Percentiles rank a stretch among this genome's conserved stretches.
Conservation (phyloP, 805 yeast genomes). For the Candida ovalis region DNA sequence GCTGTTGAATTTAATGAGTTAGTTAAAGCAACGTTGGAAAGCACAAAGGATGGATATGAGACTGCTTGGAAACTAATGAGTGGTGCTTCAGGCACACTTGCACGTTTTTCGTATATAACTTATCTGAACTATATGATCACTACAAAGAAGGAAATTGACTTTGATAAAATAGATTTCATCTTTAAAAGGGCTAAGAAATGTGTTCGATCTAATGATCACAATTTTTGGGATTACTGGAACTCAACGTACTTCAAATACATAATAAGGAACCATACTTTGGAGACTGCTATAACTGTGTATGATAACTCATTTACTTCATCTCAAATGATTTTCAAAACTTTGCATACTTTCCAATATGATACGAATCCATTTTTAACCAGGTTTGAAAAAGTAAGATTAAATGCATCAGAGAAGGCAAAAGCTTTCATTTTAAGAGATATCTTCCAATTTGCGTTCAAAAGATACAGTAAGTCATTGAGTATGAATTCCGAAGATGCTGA, state of each 20-base stretch:
- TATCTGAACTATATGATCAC: conserved; percentile 29
- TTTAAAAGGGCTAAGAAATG: conserved; percentile 13
- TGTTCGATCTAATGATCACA: conserved; percentile 13
- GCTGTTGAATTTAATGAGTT: conserved; percentile 31
- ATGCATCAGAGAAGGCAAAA: conserved; percentile 12
- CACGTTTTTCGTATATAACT: conserved; percentile 26
- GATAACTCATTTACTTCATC: conserved; percentile 5
- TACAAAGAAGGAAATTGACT: conserved; percentile 15
- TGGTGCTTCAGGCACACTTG: conserved; percentile 14
- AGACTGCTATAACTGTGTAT: conserved; percentile 23
- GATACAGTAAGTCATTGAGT: conserved; percentile 13
- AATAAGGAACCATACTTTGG: conserved; percentile 21
- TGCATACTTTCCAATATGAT: conserved; percentile 12
- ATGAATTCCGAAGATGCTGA: conserved; percentile 8
- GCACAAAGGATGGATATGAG: conserved; percentile 9
- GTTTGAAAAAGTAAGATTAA: conserved; percentile 21
- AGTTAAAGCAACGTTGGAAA: conserved; percentile 23
- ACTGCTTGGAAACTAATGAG: conserved; percentile 29
- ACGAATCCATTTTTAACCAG: conserved; percentile 29
- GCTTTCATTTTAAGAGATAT: conserved; percentile 26
- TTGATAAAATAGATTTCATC: conserved; percentile 22
- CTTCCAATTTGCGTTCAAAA: conserved; percentile 20
- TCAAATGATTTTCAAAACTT: conserved; percentile 11
- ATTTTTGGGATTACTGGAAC: conserved; percentile 31
- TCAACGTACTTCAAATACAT: conserved; percentile 30